Percentiles rank a stretch among this genome's conserved stretches.
Conservation (phyloP, 768 basidiomycete genomes). For the Cystobasidium tubakii region DNA sequence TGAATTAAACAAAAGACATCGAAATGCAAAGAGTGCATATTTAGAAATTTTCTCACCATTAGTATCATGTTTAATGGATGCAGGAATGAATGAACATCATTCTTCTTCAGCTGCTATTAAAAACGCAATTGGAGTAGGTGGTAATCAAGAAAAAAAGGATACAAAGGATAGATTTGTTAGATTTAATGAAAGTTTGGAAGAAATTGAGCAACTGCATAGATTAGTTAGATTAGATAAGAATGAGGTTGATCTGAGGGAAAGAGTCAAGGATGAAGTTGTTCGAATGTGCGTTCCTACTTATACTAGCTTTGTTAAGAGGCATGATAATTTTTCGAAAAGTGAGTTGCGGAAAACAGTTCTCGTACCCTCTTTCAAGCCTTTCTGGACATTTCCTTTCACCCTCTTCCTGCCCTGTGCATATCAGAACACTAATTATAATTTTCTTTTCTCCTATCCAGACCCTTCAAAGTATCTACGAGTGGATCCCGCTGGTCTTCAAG, state of each 20-base stretch:
- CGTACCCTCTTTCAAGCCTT: no score
- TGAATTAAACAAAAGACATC: constrained; percentile 44
- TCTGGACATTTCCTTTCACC: no score
- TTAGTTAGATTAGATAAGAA: constrained; percentile 39
- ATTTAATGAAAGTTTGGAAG: constrained; percentile 46
- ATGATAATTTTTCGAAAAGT: constrained; percentile 30
- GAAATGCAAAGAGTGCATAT: constrained; percentile 41
- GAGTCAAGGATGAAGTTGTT: constrained; percentile 44
- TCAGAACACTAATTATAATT: background rate
- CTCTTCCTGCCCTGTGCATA: no score
- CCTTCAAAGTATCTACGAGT: constrained; percentile 12
- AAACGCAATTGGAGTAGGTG: constrained; percentile 38
- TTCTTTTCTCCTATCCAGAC: background rate
- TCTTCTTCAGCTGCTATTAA: constrained; percentile 28
- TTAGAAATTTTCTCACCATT: constrained; percentile 45
- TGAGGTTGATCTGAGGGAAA: constrained; percentile 40
- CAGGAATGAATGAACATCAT: constrained; percentile 39
- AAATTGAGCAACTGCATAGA: constrained; percentile 43
- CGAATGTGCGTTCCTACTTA: constrained; percentile 27
- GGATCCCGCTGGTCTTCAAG: constrained; percentile 11
- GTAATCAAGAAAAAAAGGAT: constrained; percentile 41
- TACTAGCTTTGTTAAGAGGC: constrained; percentile 11
- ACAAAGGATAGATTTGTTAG: constrained; percentile 45
- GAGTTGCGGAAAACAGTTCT: background rate
- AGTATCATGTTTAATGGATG: constrained; percentile 44